Conservation (phyloP, 768 basidiomycete genomes). For the Leucocoprinus leucothites region DNA sequence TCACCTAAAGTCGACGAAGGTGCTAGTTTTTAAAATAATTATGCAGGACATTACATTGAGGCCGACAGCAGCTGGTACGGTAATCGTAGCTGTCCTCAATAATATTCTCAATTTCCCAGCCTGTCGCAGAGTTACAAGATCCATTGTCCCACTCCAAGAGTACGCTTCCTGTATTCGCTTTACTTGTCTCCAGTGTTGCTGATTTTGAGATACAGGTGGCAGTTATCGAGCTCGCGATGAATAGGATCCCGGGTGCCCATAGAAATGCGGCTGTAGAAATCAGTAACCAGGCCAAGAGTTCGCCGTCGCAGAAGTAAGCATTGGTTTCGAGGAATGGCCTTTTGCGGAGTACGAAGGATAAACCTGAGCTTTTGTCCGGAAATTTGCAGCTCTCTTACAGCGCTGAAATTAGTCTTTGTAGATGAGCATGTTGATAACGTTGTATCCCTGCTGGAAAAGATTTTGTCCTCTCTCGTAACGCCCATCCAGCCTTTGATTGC, state of each 20-base stretch:
- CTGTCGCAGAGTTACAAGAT: constrained; percentile 68
- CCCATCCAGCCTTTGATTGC: constrained; percentile 49
- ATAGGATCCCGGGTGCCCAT: constrained; percentile 55
- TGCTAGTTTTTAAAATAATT: too few species aligned
- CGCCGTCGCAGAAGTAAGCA: constrained; percentile 65
- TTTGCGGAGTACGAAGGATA: constrained; percentile 63
- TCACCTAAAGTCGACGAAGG: too few species aligned
- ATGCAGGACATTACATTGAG: too few species aligned
- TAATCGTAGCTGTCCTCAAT: too few species aligned
- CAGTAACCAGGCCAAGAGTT: constrained; percentile 62
- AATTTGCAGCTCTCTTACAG: constrained; percentile 15
- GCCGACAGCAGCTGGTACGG: constrained; percentile 70
- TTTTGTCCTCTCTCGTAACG: constrained; percentile 48
- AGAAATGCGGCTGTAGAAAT: constrained; percentile 60
- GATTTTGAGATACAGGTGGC: constrained; percentile 11
- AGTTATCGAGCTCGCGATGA: constrained; percentile 70
- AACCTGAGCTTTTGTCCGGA: constrained; percentile 69
- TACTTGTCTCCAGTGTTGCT: neutral
- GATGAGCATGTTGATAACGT: constrained; percentile 64
- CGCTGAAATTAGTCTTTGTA: constrained; percentile 18
- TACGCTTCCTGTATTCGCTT: constrained; percentile 5
- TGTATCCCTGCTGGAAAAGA: constrained; percentile 53
- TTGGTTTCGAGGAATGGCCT: constrained; percentile 69
- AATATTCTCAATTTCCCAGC: constrained; percentile 65
- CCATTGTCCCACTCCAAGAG: constrained; percentile 74